Percentiles rank a stretch among this genome's conserved stretches.
Conservation (phyloP, 345 rosid species). For the Camelina neglecta region DNA sequence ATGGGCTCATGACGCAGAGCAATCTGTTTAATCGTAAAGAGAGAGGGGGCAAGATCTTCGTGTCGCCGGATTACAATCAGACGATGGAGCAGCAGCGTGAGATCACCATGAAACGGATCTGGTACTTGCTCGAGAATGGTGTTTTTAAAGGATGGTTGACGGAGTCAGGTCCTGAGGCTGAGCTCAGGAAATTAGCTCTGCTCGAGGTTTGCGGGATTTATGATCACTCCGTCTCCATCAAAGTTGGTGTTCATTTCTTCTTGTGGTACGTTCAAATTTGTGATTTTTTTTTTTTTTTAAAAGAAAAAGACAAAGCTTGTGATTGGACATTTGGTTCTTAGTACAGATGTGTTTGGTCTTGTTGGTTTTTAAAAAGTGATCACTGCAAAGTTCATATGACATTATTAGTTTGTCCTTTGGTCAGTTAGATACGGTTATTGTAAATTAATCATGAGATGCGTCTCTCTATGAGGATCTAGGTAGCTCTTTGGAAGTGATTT, state of each 20-base stretch:
- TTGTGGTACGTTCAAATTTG: slow-evolving; percentile 57
- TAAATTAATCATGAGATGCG: not conserved
- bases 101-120: slow-evolving; percentile 74
- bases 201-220: slow-evolving; percentile 59
- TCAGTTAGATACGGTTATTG: not conserved
- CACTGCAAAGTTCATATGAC: not conserved
- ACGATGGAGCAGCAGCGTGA: slow-evolving; percentile 94
- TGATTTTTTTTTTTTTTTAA: not conserved
- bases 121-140: slow-evolving; percentile 61
- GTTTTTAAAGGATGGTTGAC: slow-evolving; percentile 84
- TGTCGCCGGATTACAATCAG: slow-evolving; percentile 80
- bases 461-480: not conserved
- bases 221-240: slow-evolving; percentile 76
- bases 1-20: slow-evolving; percentile 68
- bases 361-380: not conserved
- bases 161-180: slow-evolving; percentile 56
- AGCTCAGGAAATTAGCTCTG: slow-evolving; percentile 64
- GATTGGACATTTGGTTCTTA: not conserved
- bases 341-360: not conserved
- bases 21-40: slow-evolving; percentile 69
- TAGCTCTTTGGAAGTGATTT: not conserved
- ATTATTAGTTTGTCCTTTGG: not conserved
- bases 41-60: slow-evolving; percentile 73
- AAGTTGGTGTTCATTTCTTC: slow-evolving; percentile 85
- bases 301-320: not conserved